Evolutionary conservation across 164 flowering plant genomes (phyloP).

Genomic region (Platanus orientalis): DNA sequence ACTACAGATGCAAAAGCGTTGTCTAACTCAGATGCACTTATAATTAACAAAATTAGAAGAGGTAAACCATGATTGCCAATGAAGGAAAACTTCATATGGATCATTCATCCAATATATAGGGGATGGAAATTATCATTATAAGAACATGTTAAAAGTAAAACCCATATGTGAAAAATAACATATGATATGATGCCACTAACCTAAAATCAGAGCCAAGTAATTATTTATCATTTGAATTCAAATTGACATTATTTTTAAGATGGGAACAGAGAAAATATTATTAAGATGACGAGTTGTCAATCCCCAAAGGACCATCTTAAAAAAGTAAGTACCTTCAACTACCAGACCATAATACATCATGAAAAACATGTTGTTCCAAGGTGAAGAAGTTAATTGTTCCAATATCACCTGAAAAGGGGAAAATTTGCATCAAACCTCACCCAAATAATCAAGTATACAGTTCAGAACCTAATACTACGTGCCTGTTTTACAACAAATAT

Average conservation of each 20-base stretch:
- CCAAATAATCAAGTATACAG: neutral
- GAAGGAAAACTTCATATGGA: neutral
- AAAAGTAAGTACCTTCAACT: slow-evolving; percentile 34
- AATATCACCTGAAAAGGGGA: slow-evolving; percentile 35
- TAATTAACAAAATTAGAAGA: neutral
- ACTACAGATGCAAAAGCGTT: neutral
- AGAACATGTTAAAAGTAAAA: no score
- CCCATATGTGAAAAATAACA: no score
- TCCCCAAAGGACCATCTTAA: neutral
- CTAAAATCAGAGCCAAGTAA: no score
- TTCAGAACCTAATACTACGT: no score
- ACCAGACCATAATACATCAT: slow-evolving; percentile 57
- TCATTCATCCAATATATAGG: neutral
- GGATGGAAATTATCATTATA: neutral
- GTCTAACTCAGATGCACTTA: neutral
- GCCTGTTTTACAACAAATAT: no score
- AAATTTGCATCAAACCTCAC: neutral
- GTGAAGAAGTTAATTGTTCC: slow-evolving; percentile 53
- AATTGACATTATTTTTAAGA: neutral
- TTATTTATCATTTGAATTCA: neutral
- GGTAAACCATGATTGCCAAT: neutral
- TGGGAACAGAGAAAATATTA: no score
- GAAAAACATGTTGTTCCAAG: slow-evolving; percentile 60
- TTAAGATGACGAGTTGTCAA: neutral
- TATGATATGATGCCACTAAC: no score